Base-by-base conservation (phyloP, 2,329 filamentous ascomycete species). In the Neonectria hederae region DNA sequence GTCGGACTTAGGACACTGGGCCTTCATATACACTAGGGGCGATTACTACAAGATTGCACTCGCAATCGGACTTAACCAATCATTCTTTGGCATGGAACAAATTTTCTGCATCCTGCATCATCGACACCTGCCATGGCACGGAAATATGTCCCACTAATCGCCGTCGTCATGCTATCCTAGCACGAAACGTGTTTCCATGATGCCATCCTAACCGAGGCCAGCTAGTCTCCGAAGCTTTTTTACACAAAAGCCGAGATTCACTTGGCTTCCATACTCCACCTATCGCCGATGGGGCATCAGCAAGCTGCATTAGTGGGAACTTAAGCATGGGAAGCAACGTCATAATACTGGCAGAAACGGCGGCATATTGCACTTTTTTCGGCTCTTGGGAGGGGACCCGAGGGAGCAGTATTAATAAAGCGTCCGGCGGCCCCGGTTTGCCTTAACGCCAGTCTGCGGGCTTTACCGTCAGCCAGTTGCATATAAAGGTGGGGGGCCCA, bases 271-370 rank as follows among this genome's bases (percentile, higher is more conserved):
- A 51, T 32, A 10, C 22, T 38, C 54, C 60, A 58, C 54, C 40
- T 46, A 28, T 21, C 40, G 6, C 54, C 21, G 21, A 30, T 57
- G 52, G 60, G 42, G 54, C 60, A 63, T 63, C 60, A 63, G 60
- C 60, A 59, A 40, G 54, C 17, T 58, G 60, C 60, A 63, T 63
- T 63, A 63, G 60, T 43, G 60, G 28, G 26, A 49, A 43, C 22
- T 5, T n/a, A 17, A 43, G 42, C 9, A 49, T 5, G 26, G 38
- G 51, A 51, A 43, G 54, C 26, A 57, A 40, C 45, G 59, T 62
- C 59, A 38, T 24, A 46, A 52, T 35, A 35, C 19, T 26, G 21
- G 22, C 19, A n/a, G 9, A 24, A 13, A 48, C 43, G 6, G 30
- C 42, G 40, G 46, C 19, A 30, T 10, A 26, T 35, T 28, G 22